These are phyloP conservation scores for Harringtonia lauricola DNA, from an alignment of 2,329 filamentous ascomycete species.

Conservation along the genomic window DNA sequence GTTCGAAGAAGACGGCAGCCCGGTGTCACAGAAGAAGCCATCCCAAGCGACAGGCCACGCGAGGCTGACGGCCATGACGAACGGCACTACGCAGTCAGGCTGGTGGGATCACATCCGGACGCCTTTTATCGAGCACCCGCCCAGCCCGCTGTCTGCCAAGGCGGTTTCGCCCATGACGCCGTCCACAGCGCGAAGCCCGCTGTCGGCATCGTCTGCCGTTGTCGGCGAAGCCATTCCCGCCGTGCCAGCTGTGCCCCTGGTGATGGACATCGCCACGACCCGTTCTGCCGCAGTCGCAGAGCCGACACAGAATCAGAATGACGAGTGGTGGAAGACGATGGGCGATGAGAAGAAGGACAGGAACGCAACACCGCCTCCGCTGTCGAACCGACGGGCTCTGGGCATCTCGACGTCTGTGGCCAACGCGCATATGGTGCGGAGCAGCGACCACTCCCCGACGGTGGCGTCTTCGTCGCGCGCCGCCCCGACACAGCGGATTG, in stretches of 20 bases:
- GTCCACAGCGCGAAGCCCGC: constrained; percentile 1
- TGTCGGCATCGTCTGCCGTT: not conserved
- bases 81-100: constrained; percentile 46
- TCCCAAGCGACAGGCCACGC: constrained; percentile 25
- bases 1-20: constrained; percentile 57
- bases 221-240: not conserved
- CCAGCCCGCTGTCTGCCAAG: constrained; percentile 30
- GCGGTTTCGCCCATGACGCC: constrained; percentile 14
- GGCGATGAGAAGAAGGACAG: constrained; percentile 15
- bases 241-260: not conserved
- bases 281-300: constrained; percentile 9
- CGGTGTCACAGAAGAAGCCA: constrained; percentile 23
- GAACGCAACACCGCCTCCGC: not conserved
- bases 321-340: constrained; percentile 25
- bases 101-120: constrained; percentile 74
- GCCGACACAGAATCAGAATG: constrained; percentile 1
- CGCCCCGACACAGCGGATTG: constrained; percentile 3
- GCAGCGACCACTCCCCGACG: constrained; percentile 5
- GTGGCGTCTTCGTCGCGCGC: constrained; percentile 19
- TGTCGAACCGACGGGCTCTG: constrained; percentile 10
- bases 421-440: constrained; percentile 9
- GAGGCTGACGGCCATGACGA: constrained; percentile 29
- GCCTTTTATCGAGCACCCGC: constrained; percentile 44
- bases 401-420: constrained; percentile 9
- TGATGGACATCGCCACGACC: not conserved